These are phyloP conservation scores for Colletotrichum spaethianum DNA, from an alignment of 2,329 filamentous ascomycete species.

Conservation along the genomic window DNA sequence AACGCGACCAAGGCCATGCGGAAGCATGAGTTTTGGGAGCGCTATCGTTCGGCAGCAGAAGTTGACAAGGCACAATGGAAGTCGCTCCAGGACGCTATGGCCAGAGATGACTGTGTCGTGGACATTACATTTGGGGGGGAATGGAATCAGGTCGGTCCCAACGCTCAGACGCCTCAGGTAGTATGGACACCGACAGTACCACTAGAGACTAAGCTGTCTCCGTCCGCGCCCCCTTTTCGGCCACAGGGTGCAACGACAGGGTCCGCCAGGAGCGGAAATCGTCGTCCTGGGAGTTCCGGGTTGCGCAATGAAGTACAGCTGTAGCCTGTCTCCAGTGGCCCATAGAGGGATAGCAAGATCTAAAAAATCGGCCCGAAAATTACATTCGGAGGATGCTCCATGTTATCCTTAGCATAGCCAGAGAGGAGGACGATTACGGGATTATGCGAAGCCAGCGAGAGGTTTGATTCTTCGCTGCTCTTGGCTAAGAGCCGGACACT, in stretches of 20 bases:
- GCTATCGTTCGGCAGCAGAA: constrained; percentile 3
- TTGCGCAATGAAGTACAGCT: constrained; percentile 25
- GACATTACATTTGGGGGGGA: constrained; percentile 29
- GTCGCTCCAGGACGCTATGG: constrained; percentile 34
- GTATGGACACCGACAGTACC: background rate
- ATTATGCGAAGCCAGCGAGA: background rate
- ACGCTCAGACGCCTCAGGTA: background rate
- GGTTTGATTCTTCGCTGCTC: background rate
- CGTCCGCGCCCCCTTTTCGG: background rate
- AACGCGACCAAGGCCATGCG: background rate
- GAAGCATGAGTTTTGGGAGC: constrained; percentile 34
- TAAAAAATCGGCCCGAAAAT: background rate
- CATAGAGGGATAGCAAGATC: too few species aligned
- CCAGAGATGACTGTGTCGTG: constrained; percentile 33
- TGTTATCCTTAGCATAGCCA: background rate
- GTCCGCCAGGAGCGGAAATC: background rate
- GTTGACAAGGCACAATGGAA: constrained; percentile 31
- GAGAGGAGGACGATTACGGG: background rate
- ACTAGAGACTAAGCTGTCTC: background rate
- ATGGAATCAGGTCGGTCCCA: constrained; percentile 17
- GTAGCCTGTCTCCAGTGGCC: background rate
- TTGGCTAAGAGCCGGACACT: background rate
- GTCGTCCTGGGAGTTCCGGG: constrained; percentile 6
- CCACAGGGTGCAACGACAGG: background rate
- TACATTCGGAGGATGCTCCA: background rate